Evolutionary conservation across 106 monocot genomes (phyloP), one percentile per base, ranked within the genome.

Genomic region (Platanthera zijinensis): DNA sequence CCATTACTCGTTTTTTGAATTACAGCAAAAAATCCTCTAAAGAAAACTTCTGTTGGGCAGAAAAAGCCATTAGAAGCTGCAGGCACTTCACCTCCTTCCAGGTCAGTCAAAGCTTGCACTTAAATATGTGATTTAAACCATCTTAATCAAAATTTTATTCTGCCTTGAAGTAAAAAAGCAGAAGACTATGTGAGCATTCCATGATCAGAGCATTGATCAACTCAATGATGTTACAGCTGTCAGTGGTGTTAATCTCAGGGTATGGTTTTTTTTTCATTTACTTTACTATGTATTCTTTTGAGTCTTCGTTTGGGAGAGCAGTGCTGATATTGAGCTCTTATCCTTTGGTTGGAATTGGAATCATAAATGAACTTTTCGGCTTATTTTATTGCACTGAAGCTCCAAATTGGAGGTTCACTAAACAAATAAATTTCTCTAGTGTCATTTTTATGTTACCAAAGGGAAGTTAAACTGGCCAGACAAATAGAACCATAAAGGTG

Each of bases 211-310:
- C 80, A 89, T 93, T 67, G 96, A 96, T 50, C 95, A 96, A 18
- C 84, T 96, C 21, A 96, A 96, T 90, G 95, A 96, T 86, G 92
- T 96, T 61, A 96, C 90, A 69, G 90, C 96, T 83, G 96, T 90
- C 69, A 93, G 93, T 73, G 93, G 93, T 72, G 90, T 96, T 77
- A 91, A 96, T 80, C 68, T 93, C 75, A 93, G 86, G 93, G 96
- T 96, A 92, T 66, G 50, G 4, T 72, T 28, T 45, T 73, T 13
- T 71, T 11, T 72, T 72, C 8, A 7, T 45, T 22, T 66, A 12
- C 77, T 51, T 76, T 17, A 39, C 71, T 48, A 8, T 13, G 19
- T 18, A 17, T 57, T 70, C 48, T 8, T 54, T 78, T 70, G 52
- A 53, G 52, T 1, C 52, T 53, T 3, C 52, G 11, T 61, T 61